phyloP scores from a whole-genome alignment of 129 eudicot species.

The Artemisia argyi region DNA sequence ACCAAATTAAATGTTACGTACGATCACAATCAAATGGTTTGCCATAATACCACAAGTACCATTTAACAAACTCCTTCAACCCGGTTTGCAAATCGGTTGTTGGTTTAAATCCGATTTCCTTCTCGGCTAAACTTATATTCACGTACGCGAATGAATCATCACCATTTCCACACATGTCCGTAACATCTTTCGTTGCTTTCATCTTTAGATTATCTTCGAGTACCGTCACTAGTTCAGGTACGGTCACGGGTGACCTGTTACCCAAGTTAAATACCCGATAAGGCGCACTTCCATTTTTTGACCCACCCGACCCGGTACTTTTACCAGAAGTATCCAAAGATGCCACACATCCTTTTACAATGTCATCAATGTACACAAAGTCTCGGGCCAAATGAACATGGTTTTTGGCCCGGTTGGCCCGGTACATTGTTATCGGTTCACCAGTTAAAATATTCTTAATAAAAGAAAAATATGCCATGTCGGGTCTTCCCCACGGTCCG shows the following conservation, averaged over 20 bases:
- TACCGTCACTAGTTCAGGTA: conserved; percentile 51
- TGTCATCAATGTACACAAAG: conserved; percentile 56
- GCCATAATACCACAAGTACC: conserved; percentile 67
- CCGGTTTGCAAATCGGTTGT: conserved; percentile 70
- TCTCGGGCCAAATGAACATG: conserved; percentile 47
- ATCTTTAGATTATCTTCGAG: conserved; percentile 60
- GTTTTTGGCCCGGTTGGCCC: conserved; percentile 48
- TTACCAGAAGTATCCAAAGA: conserved; percentile 55
- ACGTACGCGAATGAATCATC: conserved; percentile 53
- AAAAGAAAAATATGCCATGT: conserved; percentile 57
- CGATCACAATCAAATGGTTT: conserved; percentile 19
- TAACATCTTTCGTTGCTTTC: conserved; percentile 49
- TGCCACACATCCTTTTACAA: conserved; percentile 58
- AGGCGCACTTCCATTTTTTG: conserved; percentile 42
- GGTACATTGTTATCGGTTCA: conserved; percentile 45
- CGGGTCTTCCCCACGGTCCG: conserved; percentile 71
- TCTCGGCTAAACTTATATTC: conserved; percentile 62
- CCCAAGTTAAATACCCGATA: conserved; percentile 67
- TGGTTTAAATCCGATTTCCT: conserved; percentile 69
- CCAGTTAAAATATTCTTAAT: conserved; percentile 39
- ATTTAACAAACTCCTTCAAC: conserved; percentile 65
- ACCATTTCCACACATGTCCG: conserved; percentile 51
- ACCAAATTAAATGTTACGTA: conserved; percentile 10
- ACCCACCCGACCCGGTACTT: conserved; percentile 51
- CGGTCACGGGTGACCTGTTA: conserved; percentile 45